Evolutionary conservation across 129 eudicot species (phyloP), one percentile per base, ranked within the genome.

Genomic region (Flaveria trinervia): DNA sequence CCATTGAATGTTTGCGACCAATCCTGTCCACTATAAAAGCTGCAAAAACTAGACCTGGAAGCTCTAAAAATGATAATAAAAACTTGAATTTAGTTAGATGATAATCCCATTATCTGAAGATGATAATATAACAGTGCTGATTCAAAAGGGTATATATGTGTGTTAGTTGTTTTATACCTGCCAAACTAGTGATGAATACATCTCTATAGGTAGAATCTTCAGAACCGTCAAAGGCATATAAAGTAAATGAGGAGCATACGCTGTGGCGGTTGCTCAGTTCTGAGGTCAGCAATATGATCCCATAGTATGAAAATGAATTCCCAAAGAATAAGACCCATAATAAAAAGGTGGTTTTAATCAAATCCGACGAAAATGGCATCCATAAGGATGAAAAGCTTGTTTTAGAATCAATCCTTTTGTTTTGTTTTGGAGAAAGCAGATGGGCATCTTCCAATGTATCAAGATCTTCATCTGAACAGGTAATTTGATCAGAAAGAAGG

Each of bases 1-100:
- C 78, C 96, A 89, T 89, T 55, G 87, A 83, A 83, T 77, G 83
- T 70, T 89, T 89, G 68, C 96, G 89, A 26, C 89, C 96, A 17
- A 87, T 72, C 79, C 74, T 83, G 75, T 89, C 96, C 64, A 89
- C 88, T 7, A 83, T 79, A 52, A 87, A 65, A 33, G 84, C 86
- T 45, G 89, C 76, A 64, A 83, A 28, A 60, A 85, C 72, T n/a
- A 89, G 82, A 71, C 96, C 96, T 0, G 96, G 92, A 61, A 89
- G 69, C 81, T 89, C 96, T 89, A 87, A 7, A 80, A 44, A 66
- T 62, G 33, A 79, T 20, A 25, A 20, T 6, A 61, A 33, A 20
- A 61, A 76, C 28, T 11, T 15, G 51, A 66, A 39, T 18, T 7
- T 36, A 17, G 6, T 36, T 65, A 65, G 48, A 65, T 9, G 48